Evolutionary conservation across 1,284 basidiomycete species (phyloP).

Genomic region (Tetrapyrgos nigripes): DNA sequence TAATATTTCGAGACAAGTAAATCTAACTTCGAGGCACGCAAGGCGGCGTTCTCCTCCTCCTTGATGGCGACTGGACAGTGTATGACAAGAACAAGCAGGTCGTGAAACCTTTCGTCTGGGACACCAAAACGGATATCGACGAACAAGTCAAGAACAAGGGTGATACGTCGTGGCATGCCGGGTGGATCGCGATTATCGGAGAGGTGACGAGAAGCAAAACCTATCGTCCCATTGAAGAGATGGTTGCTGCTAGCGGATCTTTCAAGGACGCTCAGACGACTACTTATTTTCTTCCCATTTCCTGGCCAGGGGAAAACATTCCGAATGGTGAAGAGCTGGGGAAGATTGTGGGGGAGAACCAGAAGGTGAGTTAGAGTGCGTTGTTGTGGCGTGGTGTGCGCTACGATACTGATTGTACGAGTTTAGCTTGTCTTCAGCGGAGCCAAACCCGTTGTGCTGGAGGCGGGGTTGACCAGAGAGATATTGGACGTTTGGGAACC

Average conservation of each 20-base stretch:
- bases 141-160: constrained; percentile 14
- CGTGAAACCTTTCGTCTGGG: constrained; percentile 24
- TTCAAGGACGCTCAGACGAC: constrained; percentile 18
- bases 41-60: constrained; percentile 29
- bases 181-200: constrained; percentile 26
- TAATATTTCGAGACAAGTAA: too few relatives aligned
- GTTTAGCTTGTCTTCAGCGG: constrained; percentile 22
- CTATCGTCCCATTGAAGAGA: constrained; percentile 24
- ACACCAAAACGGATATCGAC: constrained; percentile 10
- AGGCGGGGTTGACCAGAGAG: constrained; percentile 19
- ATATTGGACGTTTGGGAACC: constrained; percentile 22
- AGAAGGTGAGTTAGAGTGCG: constrained; percentile 29
- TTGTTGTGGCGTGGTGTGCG: too few relatives aligned
- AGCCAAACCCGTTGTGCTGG: constrained; percentile 7
- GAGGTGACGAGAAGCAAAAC: constrained; percentile 20
- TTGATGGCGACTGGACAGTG: constrained; percentile 28
- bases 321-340: constrained; percentile 29
- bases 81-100: constrained; percentile 24
- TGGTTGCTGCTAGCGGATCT: constrained; percentile 17
- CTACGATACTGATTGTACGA: too few relatives aligned
- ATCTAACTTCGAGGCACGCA: too few relatives aligned
- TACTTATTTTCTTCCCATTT: constrained; percentile 28
- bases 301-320: constrained; percentile 27
- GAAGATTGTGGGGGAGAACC: constrained; percentile 24
- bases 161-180: constrained; percentile 27